Base-by-base conservation (phyloP, 2,329 filamentous ascomycete genomes). In the Penicillium glabrum region DNA sequence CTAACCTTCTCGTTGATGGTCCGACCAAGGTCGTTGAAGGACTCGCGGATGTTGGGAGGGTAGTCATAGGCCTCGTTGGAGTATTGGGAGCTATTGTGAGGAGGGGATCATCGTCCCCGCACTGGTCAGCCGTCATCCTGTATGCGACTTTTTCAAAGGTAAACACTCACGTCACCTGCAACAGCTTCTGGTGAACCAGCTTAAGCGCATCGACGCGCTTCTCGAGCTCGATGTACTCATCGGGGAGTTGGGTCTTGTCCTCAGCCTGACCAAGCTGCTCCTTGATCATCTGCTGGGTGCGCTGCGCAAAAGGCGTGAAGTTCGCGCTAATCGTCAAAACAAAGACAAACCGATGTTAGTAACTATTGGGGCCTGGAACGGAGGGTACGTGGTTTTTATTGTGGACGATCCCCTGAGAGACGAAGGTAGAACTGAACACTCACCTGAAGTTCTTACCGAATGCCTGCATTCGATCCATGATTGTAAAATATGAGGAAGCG, bases 141-240 rank as follows among this genome's bases (percentile, higher is more conserved):
- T 29, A 51, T 24, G 45, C 27, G 19, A 43, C 21, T 39, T 31
- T 8, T 31, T 23, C 16, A 26, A n/a, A 50, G 49, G 21, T 24
- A 41, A 59, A 43, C 53, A 85, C 89, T 79, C 82, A 96, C 90
- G 95, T 99, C 73, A 98, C 95, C 67, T 91, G 87, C 62, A 99
- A 87, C 83, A 99, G 90, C 82, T 96, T 96, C 80, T 96, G 91
- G 78, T 99, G 95, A 58, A 96, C 95, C 73, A 90, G 87, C 83
- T 96, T 98, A 73, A 99, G 82, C 58, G 95, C 95, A 86, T 99
- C 95, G 70, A 98, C 92, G 65, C 93, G 89, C 85, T 97, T 97
- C 86, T 99, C 95, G 61, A 99, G 89, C 78, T 98, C 93, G 74
- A 97, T 90, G 79, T 99, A 99, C 79, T 98, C 95, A 67, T 93